Evolutionary conservation across 208 protist genomes (phyloP).

Genomic region (Trypanosomatidae sp.): DNA sequence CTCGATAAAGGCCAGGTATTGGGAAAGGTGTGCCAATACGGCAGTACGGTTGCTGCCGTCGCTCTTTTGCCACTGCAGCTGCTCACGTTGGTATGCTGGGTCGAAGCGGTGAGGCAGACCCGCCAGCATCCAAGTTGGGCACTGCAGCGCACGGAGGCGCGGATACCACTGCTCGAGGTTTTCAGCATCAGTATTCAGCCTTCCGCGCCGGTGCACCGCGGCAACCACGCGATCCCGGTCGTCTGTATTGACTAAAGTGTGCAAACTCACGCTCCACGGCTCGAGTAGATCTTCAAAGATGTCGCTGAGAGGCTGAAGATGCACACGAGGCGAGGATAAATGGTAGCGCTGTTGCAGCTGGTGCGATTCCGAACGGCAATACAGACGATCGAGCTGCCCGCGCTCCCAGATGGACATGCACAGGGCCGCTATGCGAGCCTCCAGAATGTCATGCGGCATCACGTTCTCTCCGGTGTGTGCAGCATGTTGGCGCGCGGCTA

Average conservation of each 20-base stretch:
- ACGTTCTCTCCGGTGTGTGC: constrained; percentile 6
- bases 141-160: constrained; percentile 9
- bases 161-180: constrained; percentile 26
- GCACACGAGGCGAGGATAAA: constrained; percentile 33
- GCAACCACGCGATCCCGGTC: constrained; percentile 33
- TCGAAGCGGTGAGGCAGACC: constrained; percentile 25
- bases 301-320: constrained; percentile 40
- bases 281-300: constrained; percentile 51
- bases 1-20: constrained; percentile 44
- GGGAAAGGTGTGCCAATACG: neutral
- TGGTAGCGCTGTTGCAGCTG: constrained; percentile 49
- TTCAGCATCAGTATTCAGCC: constrained; percentile 32
- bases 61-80: constrained; percentile 16
- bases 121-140: constrained; percentile 5
- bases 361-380: constrained; percentile 46
- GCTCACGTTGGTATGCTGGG: constrained; percentile 16
- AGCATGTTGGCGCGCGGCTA: constrained; percentile 23
- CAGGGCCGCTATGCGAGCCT: constrained; percentile 30
- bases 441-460: constrained; percentile 22
- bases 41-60: neutral
- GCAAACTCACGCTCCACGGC: constrained; percentile 36
- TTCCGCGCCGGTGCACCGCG: constrained; percentile 25
- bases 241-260: constrained; percentile 3
- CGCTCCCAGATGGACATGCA: constrained; percentile 53
- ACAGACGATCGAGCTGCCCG: constrained; percentile 29